phyloP scores from a whole-genome alignment of 208 protist species.

The Crithidia sp. region DNA sequence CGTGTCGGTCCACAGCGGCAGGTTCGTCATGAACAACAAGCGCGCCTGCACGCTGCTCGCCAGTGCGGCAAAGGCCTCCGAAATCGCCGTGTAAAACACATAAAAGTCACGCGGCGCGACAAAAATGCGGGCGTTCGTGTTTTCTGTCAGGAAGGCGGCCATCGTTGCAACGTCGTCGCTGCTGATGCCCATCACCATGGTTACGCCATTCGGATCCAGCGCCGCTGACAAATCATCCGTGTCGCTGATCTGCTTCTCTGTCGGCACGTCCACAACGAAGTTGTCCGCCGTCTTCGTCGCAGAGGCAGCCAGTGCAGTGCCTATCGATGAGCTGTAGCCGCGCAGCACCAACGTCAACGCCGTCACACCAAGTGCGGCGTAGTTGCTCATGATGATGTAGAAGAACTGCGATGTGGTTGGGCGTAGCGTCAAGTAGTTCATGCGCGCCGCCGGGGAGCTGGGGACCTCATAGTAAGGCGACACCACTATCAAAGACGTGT shows the following conservation, averaged over 20 bases:
- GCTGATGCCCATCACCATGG: slow-evolving; percentile 20
- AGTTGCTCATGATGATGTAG: slow-evolving; percentile 30
- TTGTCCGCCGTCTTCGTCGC: slow-evolving; percentile 10
- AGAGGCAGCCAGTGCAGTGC: background rate
- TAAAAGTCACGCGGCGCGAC: slow-evolving; percentile 44
- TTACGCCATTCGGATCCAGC: background rate
- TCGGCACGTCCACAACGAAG: slow-evolving; percentile 1
- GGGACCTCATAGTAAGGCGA: slow-evolving; percentile 31
- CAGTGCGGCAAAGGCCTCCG: slow-evolving; percentile 13
- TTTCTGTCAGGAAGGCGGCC: slow-evolving; percentile 15
- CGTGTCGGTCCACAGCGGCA: slow-evolving; percentile 52
- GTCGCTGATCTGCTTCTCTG: background rate
- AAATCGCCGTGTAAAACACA: slow-evolving; percentile 32
- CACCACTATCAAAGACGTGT: slow-evolving; percentile 22
- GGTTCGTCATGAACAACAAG: slow-evolving; percentile 39
- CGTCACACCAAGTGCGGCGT: background rate
- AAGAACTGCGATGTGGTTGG: slow-evolving; percentile 63
- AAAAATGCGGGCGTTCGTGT: slow-evolving; percentile 28
- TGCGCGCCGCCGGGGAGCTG: background rate
- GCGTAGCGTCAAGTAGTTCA: slow-evolving; percentile 25
- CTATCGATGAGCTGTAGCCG: slow-evolving; percentile 1
- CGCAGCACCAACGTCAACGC: slow-evolving; percentile 6
- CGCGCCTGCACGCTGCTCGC: slow-evolving; percentile 26
- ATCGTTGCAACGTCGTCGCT: slow-evolving; percentile 18
- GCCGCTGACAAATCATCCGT: background rate